Evolutionary conservation across 148 eudicot genomes (phyloP).

Genomic region (Amaranthus cruentus): DNA sequence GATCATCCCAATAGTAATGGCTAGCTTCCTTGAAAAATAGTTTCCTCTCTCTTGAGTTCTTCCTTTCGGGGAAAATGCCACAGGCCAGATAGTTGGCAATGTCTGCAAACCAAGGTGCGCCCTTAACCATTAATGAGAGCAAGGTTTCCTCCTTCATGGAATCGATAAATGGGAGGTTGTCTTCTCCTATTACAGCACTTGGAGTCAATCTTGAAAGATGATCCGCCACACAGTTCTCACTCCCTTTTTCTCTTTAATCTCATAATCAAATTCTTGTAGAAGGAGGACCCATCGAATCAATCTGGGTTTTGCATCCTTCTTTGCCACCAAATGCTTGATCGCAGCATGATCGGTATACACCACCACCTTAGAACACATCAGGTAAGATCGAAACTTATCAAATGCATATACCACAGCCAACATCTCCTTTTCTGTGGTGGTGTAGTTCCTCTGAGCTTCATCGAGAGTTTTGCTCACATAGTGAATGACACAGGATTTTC

Average conservation of each 20-base stretch:
- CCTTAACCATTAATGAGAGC: background rate
- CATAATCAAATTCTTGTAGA: background rate
- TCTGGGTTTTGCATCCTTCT: background rate
- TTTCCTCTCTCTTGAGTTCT: background rate
- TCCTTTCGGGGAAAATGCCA: accelerated
- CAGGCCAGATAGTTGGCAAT: background rate
- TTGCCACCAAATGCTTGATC: background rate
- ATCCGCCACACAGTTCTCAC: background rate
- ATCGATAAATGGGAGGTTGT: too few relatives aligned
- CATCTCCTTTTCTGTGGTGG: background rate
- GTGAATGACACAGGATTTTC: background rate
- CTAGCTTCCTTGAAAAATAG: background rate
- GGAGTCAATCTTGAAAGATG: background rate
- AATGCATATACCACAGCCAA: background rate
- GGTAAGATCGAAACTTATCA: background rate
- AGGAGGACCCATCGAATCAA: background rate
- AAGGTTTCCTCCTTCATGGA: background rate
- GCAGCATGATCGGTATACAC: background rate
- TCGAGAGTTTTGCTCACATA: background rate
- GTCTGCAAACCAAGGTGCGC: background rate
- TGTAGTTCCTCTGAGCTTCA: background rate
- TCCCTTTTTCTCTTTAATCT: background rate
- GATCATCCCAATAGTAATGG: background rate
- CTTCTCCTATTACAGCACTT: too few relatives aligned
- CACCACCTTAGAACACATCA: background rate